Conservation (phyloP, 164 flowering plant genomes). For the Tetrastigma voinierianum region DNA sequence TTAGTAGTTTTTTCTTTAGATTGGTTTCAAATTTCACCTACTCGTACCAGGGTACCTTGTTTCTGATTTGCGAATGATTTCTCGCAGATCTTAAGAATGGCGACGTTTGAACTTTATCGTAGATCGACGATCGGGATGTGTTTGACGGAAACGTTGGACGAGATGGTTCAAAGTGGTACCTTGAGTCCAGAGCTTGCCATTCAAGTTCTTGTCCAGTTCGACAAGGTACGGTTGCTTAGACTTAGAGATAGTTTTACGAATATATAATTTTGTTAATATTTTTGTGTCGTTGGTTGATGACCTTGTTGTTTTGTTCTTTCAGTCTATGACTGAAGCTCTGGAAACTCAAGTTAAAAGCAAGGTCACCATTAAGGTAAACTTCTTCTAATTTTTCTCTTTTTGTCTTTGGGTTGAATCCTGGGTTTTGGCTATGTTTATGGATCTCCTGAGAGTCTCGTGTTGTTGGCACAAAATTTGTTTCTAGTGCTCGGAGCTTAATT, state of each 20-base stretch:
- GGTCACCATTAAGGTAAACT: conserved; percentile 57
- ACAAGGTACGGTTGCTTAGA: conserved; percentile 48
- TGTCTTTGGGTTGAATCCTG: background rate
- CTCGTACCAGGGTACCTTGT: background rate
- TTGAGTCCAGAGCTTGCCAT: conserved; percentile 91
- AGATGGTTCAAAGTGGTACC: conserved; percentile 82
- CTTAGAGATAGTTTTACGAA: background rate
- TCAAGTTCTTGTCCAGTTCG: conserved; percentile 94
- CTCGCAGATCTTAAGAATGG: conserved; percentile 42
- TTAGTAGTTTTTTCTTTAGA: too few species aligned
- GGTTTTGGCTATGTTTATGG: background rate
- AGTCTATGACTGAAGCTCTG: conserved; percentile 80
- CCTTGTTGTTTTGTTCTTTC: conserved; percentile 3
- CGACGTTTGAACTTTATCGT: conserved; percentile 89
- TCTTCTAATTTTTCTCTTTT: background rate
- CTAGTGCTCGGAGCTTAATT: too few species aligned
- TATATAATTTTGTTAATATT: background rate
- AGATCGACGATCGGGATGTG: conserved; percentile 97
- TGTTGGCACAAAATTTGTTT: background rate
- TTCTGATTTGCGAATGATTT: background rate
- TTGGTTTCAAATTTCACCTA: too few species aligned
- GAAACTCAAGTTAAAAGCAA: conserved; percentile 77
- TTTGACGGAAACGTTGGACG: conserved; percentile 89
- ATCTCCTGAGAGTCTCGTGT: background rate
- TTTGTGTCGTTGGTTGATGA: conserved; percentile 23